Base-by-base conservation (phyloP, 495 filamentous ascomycete species). In the Penicillium turbatum region DNA sequence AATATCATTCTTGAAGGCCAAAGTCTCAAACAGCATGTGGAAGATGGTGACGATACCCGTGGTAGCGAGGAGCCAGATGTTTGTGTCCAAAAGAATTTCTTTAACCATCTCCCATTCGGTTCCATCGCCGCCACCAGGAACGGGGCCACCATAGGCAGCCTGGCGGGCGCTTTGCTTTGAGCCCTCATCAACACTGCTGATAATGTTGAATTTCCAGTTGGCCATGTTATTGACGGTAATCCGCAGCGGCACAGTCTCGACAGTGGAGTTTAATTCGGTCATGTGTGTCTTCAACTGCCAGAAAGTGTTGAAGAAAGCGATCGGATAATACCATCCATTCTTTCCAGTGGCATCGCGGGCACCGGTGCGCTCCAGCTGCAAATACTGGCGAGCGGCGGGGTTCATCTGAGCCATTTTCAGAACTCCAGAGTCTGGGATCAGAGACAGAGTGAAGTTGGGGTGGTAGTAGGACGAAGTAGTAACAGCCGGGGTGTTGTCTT, bases 1-100 rank as follows among this genome's bases (percentile, higher is more conserved):
- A 63, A 98, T 95, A 66, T 98, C 93, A 68, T 86, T 95, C 59
- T 96, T 96, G 76, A 98, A 98, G 6, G 93, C 95, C 15, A 98
- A 82, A 60, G 86, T 90, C 69, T 98, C 93, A 58, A 98, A 96
- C 42, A 98, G 70, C 81, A 95, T 93, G 72, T 98, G 93, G 41
- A 95, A 76, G 45, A 98, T 81, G 54, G 80, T 89, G 55, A 96
- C 93, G 5, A 93, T 69, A 40, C 81, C 84, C 0, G 93, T 98
- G 17, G 92, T 87, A 17, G 79, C 82, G 26, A 98, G 80, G 30
- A 98, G 86, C 59, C 87, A 95, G 29, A 89, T 85, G 72, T 98
- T 98, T 41, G 91, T 97, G 65, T 98, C 89, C 41, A 98, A 72
- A 31, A 98, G 79, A 42, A 97, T 86, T 56, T 90, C 84, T 77